Conservation (phyloP, 2,329 filamentous ascomycete genomes). For the Alternaria hordeiaustralica region DNA sequence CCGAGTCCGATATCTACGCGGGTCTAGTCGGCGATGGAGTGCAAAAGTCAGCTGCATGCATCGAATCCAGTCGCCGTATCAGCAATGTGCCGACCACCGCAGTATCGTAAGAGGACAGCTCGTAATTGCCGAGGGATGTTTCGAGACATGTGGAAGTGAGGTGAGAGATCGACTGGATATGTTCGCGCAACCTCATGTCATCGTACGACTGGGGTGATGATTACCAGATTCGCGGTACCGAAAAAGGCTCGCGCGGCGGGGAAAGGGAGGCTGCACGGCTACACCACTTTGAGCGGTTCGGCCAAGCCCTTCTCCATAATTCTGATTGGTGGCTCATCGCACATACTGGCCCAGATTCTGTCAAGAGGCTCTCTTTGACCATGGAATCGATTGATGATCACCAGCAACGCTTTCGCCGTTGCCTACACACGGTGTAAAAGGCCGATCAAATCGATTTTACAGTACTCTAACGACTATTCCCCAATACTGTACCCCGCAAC, state of each 20-base stretch:
- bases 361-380: background rate
- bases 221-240: slow-evolving; percentile 7
- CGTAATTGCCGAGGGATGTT: background rate
- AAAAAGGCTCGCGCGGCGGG: slow-evolving; percentile 6
- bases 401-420: background rate
- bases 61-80: slow-evolving; percentile 1
- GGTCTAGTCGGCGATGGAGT: background rate
- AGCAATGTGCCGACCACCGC: background rate
- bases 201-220: background rate
- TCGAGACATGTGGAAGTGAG: background rate
- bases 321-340: background rate
- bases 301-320: background rate
- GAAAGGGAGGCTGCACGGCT: slow-evolving; percentile 1
- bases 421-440: background rate
- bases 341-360: background rate
- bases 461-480: background rate
- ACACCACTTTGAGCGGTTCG: background rate
- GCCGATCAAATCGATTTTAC: background rate
- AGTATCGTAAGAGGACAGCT: background rate
- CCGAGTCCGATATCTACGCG: background rate
- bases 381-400: background rate
- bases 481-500: background rate
- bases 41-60: background rate
- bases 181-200: background rate
- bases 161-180: background rate